phyloP scores from a whole-genome alignment of 805 yeast species.

The Kuraishia floccosa region DNA sequence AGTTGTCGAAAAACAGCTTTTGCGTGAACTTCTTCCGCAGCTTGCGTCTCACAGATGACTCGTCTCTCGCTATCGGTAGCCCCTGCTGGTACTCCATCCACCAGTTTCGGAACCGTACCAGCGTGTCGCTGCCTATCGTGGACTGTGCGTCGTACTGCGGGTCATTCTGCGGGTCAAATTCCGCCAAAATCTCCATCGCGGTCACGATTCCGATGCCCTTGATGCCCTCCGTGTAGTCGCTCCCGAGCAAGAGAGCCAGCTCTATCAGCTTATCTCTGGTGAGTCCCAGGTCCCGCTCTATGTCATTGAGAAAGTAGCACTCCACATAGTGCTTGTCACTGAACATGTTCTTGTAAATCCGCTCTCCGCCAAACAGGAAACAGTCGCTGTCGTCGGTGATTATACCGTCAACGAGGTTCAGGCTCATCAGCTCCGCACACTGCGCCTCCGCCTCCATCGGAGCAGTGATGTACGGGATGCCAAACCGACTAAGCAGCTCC shows the following conservation, averaged over 20 bases:
- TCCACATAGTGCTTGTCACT: conserved; percentile 90
- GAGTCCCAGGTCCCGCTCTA: conserved; percentile 56
- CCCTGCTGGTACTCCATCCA: conserved; percentile 35
- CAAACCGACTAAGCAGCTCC: conserved; percentile 76
- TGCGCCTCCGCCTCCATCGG: conserved; percentile 99
- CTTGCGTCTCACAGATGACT: conserved; percentile 40
- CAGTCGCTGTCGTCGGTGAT: conserved; percentile 97
- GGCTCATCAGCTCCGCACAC: conserved; percentile 67
- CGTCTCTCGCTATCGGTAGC: conserved; percentile 24
- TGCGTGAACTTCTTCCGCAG: conserved; percentile 46
- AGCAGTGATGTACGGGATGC: conserved; percentile 89
- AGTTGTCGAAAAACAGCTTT: conserved; percentile 42
- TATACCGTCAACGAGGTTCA: conserved; percentile 83
- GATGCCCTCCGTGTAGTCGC: conserved; percentile 91
- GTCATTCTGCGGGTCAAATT: conserved; percentile 30
- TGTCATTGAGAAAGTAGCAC: conserved; percentile 50
- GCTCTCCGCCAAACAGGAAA: conserved; percentile 82
- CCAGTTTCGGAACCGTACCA: conserved; percentile 40
- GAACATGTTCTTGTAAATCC: conserved; percentile 85
- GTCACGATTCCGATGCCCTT: conserved; percentile 91
- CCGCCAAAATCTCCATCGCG: conserved; percentile 84
- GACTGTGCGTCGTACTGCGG: not conserved
- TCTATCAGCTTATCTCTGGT: conserved; percentile 57
- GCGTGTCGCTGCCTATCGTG: conserved; percentile 5
- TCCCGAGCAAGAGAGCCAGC: conserved; percentile 76